Base-by-base conservation (phyloP, 306 rosid genomes). In the Begonia peltatifolia region DNA sequence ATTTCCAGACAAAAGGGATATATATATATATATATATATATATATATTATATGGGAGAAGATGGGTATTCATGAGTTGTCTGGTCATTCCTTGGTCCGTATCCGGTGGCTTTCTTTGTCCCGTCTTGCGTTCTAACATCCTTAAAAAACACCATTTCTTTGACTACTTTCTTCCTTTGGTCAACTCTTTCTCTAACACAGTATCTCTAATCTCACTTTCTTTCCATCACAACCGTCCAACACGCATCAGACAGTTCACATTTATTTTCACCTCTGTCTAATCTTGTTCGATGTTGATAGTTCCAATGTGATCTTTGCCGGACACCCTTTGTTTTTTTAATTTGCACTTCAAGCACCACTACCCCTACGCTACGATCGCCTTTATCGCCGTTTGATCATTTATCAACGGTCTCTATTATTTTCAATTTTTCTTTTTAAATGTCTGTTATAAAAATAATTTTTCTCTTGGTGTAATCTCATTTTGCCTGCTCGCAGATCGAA, bases 181-280 rank as follows among this genome's bases (percentile, higher is more conserved):
- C 76, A 79, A 72, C 83, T 68, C 38, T 30, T 30, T 30, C 23
- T 20, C 38, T 62, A 82, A 71, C 69, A 68, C 54, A 74, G 85
- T 80, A 80, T 83, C 92, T 76, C 11, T 89, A 81, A 5, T 7
- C 38, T 78, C 87, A 72, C 76, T 51, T 75, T 66, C 66, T 50
- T 71, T 65, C 53, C 79, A 85, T 82, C 90, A 70, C 71, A 83
- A 85, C 75, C 79, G 50, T 85, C 94, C 95, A 83, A 69, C 55
- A 36, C 2, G 60, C 46, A 72, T 76, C 92, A 74, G 76, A 85
- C 94, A 82, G 69, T 67, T 51, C 72, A 72, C 76, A 76, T 89
- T 78, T 94, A 89, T 94, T 78, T 84, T 74, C 84, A 68, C 77
- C 70, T 66, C 62, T 68, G 55, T 53, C 73, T 49, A 42, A 59